Evolutionary conservation across 352 stramenopile species (phyloP), one percentile per base, ranked within the genome.

Genomic region (Globisporangium iwayamae): DNA sequence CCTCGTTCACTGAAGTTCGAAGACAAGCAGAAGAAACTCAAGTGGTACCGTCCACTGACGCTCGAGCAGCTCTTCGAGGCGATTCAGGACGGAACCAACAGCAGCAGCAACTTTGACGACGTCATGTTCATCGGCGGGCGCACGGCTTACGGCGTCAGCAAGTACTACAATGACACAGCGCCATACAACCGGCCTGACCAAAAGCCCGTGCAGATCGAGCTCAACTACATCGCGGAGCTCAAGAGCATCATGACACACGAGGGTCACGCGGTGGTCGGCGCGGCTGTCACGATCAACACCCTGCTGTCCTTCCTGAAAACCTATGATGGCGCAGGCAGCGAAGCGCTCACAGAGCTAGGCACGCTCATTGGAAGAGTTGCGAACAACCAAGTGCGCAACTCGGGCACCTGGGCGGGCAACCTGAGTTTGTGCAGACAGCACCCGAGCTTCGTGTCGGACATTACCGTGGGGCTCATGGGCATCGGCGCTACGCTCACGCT

Each of bases 71-170:
- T 85, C 20, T 52, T 77, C 32, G 82, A 97, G 46, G 87, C 89
- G 3, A 88, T 90, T 60, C 93, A 94, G 64, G 91, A 86, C 53
- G 89, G 96, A 58, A 86, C 76, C 2, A 69, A 68, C n/a, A 83
- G 90, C 67, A 86, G 75, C 2, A 69, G 68, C n/a, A 83, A 91
- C 67, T 80, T 72, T 38, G 43, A 25, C 0, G 71, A 85, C 8
- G 72, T 80, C n/a, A 78, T 87, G 41, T 93, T 83, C 74, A 87
- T 86, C 52, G 80, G 78, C 2, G 65, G 75, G 7, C 90, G 80
- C 58, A 72, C 77, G 3, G 72, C 77, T 3, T 68, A 81, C 53
- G 77, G 77, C 18, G 75, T 86, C 13, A 75, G 66, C 55, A 86
- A 86, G 62, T 86, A 86, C 62, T 80, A 83, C 59, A 86, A 86